A percentile compares a stretch with the other conserved stretches of the same genome.
Conservation (phyloP, 768 basidiomycete genomes). For the Suillus placidus region DNA sequence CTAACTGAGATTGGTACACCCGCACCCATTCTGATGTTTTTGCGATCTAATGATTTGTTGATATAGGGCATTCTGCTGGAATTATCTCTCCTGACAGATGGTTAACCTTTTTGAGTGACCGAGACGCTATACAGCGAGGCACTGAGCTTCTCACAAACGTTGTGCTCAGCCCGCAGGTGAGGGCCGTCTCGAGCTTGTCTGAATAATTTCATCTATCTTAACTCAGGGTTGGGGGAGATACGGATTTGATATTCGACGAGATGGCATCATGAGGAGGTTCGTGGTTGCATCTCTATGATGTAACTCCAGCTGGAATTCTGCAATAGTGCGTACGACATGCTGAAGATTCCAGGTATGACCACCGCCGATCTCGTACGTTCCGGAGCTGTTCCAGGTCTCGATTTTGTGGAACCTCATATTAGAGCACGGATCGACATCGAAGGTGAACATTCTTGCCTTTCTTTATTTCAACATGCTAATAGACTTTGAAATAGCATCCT, state of each 20-base stretch:
- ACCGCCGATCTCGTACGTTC: constrained; percentile 48
- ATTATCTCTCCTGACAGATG: constrained; percentile 49
- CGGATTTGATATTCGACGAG: constrained; percentile 44
- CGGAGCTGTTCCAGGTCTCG: constrained; percentile 43
- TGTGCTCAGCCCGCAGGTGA: constrained; percentile 46
- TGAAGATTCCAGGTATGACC: constrained; percentile 60
- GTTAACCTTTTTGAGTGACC: constrained; percentile 37
- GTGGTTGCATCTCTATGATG: constrained; percentile 1
- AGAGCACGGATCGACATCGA: constrained; percentile 70
- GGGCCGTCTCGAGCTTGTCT: constrained; percentile 14
- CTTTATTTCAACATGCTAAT: not conserved
- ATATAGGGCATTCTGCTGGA: constrained; percentile 43
- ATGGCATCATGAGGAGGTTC: constrained; percentile 50
- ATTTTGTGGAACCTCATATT: constrained; percentile 50
- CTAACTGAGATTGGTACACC: constrained; percentile 72
- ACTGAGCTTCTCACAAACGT: constrained; percentile 37
- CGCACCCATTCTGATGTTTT: not conserved
- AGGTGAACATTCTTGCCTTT: constrained; percentile 45
- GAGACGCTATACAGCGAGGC: constrained; percentile 37
- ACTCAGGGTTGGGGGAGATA: constrained; percentile 43
- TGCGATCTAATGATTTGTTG: not conserved
- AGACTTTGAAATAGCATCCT: constrained; percentile 48
- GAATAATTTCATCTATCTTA: not conserved
- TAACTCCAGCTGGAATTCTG: constrained; percentile 7
- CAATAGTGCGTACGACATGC: constrained; percentile 72